Base-by-base conservation (phyloP, 2,329 filamentous ascomycete genomes). In the Fusarium proliferatum region DNA sequence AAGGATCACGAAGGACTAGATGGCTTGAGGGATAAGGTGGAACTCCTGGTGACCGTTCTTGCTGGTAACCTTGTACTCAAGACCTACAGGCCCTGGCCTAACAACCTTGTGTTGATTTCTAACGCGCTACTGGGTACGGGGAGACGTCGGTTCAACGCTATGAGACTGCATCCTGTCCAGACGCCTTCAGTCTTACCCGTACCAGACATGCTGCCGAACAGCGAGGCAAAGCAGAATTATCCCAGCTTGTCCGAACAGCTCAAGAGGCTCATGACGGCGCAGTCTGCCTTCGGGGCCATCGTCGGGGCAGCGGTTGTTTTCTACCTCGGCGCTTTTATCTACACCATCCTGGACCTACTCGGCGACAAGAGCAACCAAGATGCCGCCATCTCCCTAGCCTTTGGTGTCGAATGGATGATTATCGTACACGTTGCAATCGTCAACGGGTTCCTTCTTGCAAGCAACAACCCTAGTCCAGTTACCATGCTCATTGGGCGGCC, bases 51-150 rank as follows among this genome's bases (percentile, higher is more conserved):
- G 9, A n/a, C 6, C 9, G 45, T 48, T 8, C 26, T 48, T 3
- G 26, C 45, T 49, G 46, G 28, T 3, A 49, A 49, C 0, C 28
- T 49, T n/a, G 9, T 0, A 15, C 19, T 30, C 28, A 4, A 21
- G 9, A 3, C 9, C 4, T 4, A 16, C 9, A 3, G 1, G 17
- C 1, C 3, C 3, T 21, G 26, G 45, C 19, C 13, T 3, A 28
- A n/a, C 3, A 49, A 30, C 28, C 28, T 30, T 1, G 19, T 16
- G 6, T n/a, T 30, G 4, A 49, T 49, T n/a, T 49, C 46, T 4
- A 5, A 49, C 1, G 12, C 46, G 12, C 28, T 49, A 5, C 26
- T 49, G 9, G 19, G 19, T 12, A 30, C 28, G n/a, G 3, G 9
- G 13, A 16, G 19, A 2, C 28, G 19, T 30, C 45, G 13, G 6